Evolutionary conservation across 371 early-diverging fungal genomes (phyloP).

Genomic region (Basidiobolus meristosporus): DNA sequence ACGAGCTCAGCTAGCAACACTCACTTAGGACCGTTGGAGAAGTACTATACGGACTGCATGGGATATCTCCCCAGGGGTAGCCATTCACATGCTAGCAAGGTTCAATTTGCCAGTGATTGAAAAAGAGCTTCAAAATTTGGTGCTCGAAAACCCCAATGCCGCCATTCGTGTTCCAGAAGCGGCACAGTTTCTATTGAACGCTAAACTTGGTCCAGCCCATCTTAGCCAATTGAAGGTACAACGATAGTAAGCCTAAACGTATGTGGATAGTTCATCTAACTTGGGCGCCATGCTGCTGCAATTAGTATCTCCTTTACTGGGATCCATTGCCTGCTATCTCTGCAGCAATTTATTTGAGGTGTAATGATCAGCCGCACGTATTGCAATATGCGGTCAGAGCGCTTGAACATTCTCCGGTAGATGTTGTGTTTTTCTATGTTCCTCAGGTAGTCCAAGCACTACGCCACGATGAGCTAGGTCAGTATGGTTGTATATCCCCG

Average conservation of each 20-base stretch:
- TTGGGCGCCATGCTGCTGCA: too few species aligned
- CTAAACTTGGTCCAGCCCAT: slow-evolving; percentile 13
- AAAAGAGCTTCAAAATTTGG: slow-evolving; percentile 39
- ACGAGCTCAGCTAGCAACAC: slow-evolving; percentile 1
- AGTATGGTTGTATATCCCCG: background rate
- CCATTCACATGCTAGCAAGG: slow-evolving; percentile 52
- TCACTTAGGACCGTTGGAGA: slow-evolving; percentile 49
- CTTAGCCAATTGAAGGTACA: too few species aligned
- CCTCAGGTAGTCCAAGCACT: slow-evolving; percentile 98
- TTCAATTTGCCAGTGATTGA: slow-evolving; percentile 48
- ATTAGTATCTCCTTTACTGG: slow-evolving; percentile 73
- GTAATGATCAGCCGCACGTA: slow-evolving; percentile 59
- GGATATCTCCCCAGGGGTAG: slow-evolving; percentile 54
- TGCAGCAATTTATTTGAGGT: slow-evolving; percentile 56
- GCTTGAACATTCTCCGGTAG: slow-evolving; percentile 75
- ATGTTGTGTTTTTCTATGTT: slow-evolving; percentile 91
- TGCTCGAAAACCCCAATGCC: slow-evolving; percentile 39
- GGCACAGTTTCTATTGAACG: slow-evolving; percentile 39
- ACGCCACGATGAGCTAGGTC: slow-evolving; percentile 58
- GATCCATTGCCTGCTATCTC: slow-evolving; percentile 81
- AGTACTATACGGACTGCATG: slow-evolving; percentile 60
- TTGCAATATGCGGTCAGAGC: slow-evolving; percentile 87
- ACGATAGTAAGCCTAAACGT: too few species aligned
- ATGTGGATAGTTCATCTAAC: too few species aligned
- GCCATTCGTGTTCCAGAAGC: slow-evolving; percentile 59